Conservation (phyloP, 2,329 filamentous ascomycete species). For the Sporothrix euskadiensis region DNA sequence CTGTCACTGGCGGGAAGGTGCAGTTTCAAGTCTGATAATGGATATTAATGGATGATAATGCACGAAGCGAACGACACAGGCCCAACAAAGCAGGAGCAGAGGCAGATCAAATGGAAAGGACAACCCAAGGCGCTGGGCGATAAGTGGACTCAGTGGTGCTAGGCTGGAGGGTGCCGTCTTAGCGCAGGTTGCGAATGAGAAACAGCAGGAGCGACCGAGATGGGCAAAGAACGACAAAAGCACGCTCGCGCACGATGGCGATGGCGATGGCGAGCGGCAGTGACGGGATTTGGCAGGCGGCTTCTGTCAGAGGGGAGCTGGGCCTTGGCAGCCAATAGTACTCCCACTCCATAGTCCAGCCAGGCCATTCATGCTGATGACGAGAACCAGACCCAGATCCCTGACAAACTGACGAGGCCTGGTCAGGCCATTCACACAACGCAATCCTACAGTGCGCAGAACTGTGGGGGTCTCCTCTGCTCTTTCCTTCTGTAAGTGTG, state of each 20-base stretch:
- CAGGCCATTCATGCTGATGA: constrained; percentile 13
- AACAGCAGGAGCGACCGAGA: not conserved
- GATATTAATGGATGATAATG: not conserved
- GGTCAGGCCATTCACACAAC: constrained; percentile 12
- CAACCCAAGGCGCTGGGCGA: constrained; percentile 16
- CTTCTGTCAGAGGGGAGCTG: constrained; percentile 18
- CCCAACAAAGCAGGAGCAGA: constrained; percentile 11
- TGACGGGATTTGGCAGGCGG: constrained; percentile 30
- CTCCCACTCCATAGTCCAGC: not conserved
- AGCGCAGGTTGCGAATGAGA: constrained; percentile 7
- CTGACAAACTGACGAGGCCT: not conserved
- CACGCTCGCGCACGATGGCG: constrained; percentile 10
- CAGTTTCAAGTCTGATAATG: constrained; percentile 14
- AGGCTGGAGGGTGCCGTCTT: not conserved
- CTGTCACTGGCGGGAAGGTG: constrained; percentile 16
- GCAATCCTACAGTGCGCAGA: constrained; percentile 13
- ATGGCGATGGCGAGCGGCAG: constrained; percentile 29
- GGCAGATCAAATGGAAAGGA: not conserved
- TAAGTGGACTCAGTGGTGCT: constrained; percentile 8
- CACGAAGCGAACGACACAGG: not conserved
- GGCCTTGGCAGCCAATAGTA: not conserved
- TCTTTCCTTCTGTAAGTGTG: not conserved
- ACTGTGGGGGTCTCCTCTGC: not conserved
- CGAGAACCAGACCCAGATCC: not conserved
- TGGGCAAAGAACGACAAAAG: not conserved